A percentile compares a stretch with the other conserved stretches of the same genome.
Conservation (phyloP, 176 grass and related monocot species). For the Urochloa ruziziensis region DNA sequence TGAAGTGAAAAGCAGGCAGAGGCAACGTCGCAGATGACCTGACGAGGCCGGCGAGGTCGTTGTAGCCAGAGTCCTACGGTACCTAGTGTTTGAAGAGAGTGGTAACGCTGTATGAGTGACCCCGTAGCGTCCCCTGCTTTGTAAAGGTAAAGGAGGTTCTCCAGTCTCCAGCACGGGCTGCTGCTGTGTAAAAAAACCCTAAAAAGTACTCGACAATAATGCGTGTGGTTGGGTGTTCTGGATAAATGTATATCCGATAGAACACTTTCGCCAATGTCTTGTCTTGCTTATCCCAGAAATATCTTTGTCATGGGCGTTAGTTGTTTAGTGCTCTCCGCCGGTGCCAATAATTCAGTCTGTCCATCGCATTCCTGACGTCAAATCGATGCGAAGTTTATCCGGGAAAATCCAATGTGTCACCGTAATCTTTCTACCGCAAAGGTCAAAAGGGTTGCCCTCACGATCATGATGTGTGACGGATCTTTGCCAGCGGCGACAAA, state of each 20-base stretch:
- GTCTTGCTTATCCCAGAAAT: neutral
- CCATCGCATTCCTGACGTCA: neutral
- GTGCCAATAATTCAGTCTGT: neutral
- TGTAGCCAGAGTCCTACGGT: neutral
- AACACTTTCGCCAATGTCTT: neutral
- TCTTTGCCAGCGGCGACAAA: neutral
- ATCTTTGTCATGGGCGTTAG: neutral
- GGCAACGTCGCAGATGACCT: neutral
- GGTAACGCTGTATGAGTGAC: neutral
- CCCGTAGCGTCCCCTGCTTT: neutral
- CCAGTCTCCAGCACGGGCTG: neutral
- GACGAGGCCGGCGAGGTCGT: neutral
- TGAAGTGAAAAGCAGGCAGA: neutral
- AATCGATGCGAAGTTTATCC: neutral
- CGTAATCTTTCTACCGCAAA: neutral
- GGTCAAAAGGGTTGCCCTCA: neutral
- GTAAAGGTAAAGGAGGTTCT: neutral
- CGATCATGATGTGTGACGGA: neutral
- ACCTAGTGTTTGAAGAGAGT: neutral
- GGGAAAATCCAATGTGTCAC: neutral
- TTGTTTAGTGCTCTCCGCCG: neutral
- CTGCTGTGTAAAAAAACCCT: conserved; percentile 26
- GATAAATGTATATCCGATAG: neutral
- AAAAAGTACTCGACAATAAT: conserved; percentile 6
- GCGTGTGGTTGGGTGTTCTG: neutral